These are phyloP conservation scores for Zarea fungicola DNA, from an alignment of 2,329 filamentous ascomycete genomes.

Conservation along the genomic window DNA sequence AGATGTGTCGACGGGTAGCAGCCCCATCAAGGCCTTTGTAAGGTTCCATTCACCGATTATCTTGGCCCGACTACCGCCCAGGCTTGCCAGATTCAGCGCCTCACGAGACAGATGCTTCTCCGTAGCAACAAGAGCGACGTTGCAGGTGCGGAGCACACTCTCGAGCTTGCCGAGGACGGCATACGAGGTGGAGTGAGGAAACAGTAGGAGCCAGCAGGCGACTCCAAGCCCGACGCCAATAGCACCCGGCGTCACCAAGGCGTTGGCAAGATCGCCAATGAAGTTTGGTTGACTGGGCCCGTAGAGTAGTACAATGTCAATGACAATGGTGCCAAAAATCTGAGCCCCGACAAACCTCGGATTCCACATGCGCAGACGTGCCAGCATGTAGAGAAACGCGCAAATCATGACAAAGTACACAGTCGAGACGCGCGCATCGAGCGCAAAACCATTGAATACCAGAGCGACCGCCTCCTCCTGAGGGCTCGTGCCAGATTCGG, in stretches of 20 bases:
- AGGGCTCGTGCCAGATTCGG: slow-evolving; percentile 18
- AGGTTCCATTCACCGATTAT: slow-evolving; percentile 32
- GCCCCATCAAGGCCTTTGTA: slow-evolving; percentile 33
- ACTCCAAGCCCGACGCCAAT: slow-evolving; percentile 41
- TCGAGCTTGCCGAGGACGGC: slow-evolving; percentile 31
- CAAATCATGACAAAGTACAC: slow-evolving; percentile 32
- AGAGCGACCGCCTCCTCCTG: slow-evolving; percentile 29
- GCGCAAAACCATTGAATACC: slow-evolving; percentile 39
- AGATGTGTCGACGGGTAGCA: slow-evolving; percentile 43
- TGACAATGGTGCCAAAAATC: slow-evolving; percentile 42
- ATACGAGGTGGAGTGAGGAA: slow-evolving; percentile 44
- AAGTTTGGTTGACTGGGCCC: slow-evolving; percentile 38
- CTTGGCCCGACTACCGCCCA: slow-evolving; percentile 22
- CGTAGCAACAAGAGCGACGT: slow-evolving; percentile 27
- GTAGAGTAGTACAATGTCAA: slow-evolving; percentile 39
- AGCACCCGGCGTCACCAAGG: slow-evolving; percentile 40
- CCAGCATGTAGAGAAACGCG: slow-evolving; percentile 38
- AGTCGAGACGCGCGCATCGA: slow-evolving; percentile 40
- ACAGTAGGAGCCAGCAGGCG: slow-evolving; percentile 39
- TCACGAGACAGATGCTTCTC: slow-evolving; percentile 18
- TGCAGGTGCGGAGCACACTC: slow-evolving; percentile 25
- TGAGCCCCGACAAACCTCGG: slow-evolving; percentile 40
- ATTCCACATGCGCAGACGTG: slow-evolving; percentile 39
- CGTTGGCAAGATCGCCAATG: slow-evolving; percentile 29
- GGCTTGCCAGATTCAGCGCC: slow-evolving; percentile 21